Evolutionary conservation across 2,329 filamentous ascomycete genomes (phyloP), one percentile per base, ranked within the genome.

Genomic region (Fusarium solani-melongenae): DNA sequence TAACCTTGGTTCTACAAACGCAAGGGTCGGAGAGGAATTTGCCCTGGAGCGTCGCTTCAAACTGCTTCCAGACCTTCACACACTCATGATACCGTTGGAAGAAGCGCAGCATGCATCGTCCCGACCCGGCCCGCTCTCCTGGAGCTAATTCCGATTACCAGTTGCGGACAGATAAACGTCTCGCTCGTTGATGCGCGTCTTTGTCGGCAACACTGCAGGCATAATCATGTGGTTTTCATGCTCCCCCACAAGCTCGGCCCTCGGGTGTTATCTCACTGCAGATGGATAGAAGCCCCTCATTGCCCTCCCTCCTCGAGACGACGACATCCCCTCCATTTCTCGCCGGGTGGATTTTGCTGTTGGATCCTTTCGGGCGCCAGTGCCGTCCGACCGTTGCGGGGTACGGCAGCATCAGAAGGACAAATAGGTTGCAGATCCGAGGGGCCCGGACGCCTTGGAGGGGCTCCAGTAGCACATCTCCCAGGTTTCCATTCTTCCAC

Each of bases 401-500:
- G 76, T 76, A 74, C 68, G 67, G 64, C 62, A 72, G 63, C 33
- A 66, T 57, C 63, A 59, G 62, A 29, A 74, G 64, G 72, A 74
- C 76, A 77, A 77, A 77, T 77, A 64, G 76, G 73, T 75, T 76
- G 70, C 67, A 72, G 70, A 78, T 71, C 76, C 76, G 76, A 78
- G 55, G 58, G 66, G 64, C 38, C 75, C 72, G 76, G 72, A 76
- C 62, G 62, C 33, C 60, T 68, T 41, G 58, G 73, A 70, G 67
- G 72, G 75, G 72, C 51, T 36, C 53, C 39, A 69, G 44, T 75
- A 75, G 72, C 62, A 61, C 39, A 46, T 58, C 39, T 68, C 59
- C 49, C 64, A 59, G 66, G 72, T 76, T 74, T 74, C 62, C 71
- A 70, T 69, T 65, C 77, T 77, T 74, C 72, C 65, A 72, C 60